Conservation (phyloP, 768 basidiomycete species). For the Russula dissimulans region DNA sequence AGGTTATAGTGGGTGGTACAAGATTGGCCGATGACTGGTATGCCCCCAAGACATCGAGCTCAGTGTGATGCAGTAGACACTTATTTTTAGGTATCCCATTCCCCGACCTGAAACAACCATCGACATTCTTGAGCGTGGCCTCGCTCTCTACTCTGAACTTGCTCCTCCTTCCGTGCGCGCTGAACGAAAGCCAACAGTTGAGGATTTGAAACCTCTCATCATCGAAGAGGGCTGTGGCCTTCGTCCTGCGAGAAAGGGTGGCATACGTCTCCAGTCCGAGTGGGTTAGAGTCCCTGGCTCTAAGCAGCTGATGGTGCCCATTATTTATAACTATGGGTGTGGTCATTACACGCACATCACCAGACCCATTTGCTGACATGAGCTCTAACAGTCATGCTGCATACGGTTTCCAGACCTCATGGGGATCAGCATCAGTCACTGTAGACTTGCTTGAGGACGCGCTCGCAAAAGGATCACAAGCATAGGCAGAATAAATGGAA, state of each 20-base stretch:
- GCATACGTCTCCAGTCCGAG: constrained; percentile 48
- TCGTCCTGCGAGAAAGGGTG: constrained; percentile 59
- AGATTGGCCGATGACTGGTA: no score
- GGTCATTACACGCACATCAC: constrained; percentile 15
- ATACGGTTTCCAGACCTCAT: constrained; percentile 54
- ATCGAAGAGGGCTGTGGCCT: constrained; percentile 47
- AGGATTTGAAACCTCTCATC: constrained; percentile 32
- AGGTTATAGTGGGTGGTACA: no score
- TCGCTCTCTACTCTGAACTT: constrained; percentile 28
- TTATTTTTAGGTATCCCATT: no score
- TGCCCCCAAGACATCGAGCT: no score
- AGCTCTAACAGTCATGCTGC: not conserved
- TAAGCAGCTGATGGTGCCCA: constrained; percentile 31
- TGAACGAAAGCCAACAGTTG: constrained; percentile 26
- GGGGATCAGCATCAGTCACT: constrained; percentile 50
- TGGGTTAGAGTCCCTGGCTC: constrained; percentile 28
- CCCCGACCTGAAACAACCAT: constrained; percentile 40
- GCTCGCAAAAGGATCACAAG: constrained; percentile 20
- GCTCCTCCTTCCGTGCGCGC: constrained; percentile 24
- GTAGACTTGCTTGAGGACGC: constrained; percentile 38
- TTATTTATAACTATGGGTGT: constrained; percentile 68
- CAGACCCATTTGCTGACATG: no score
- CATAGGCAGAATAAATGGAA: not conserved
- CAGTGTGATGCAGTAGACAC: no score
- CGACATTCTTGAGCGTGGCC: constrained; percentile 44